Evolutionary conservation across 768 basidiomycete genomes (phyloP), one percentile per base, ranked within the genome.

Genomic region (Russula emetica): DNA sequence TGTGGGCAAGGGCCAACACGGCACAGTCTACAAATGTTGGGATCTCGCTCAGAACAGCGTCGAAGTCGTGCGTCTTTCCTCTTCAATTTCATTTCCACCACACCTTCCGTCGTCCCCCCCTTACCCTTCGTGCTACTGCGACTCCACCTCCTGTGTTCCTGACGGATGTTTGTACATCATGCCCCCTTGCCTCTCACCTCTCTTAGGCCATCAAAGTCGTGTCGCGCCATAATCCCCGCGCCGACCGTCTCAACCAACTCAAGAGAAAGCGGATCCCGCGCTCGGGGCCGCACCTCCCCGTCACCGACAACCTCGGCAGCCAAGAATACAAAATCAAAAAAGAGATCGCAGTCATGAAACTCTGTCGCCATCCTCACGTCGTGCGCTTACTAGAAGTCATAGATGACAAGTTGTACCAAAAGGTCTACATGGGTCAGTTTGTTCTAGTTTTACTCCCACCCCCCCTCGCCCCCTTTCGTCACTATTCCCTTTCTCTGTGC

Each of bases 261-360:
- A 70, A 69, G 75, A 80, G 72, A 68, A 74, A 77, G 52, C 76
- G 76, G 55, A 69, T 76, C 50, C 78, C 81, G 52, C 74, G 79
- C 16, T 75, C 81, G 22, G 72, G 78, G 5, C 72, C 75, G 18
- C 83, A 84, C 64, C 76, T 80, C 0, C 80, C 84, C 28, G 76
- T 91, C n/a, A 82, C 81, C 5, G 87, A 89, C 74, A 82, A 82
- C 64, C 81, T 89, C 47, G 80, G 83, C 62, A 87, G 84, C 26
- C 85, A 85, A 34, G 92, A 93, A 72, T 81, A 85, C 67, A 92
- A 93, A 77, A 93, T 97, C 66, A 82, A 85, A 69, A 88, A 87
- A 74, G 96, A 98, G 77, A 94, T 98, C 63, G 97, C 97, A 2
- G 95, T 98, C 74, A 97, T 99, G 92, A 98, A 98, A 79, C 95